Conservation (phyloP, 2,329 filamentous ascomycete species). For the Talaromyces sp. region DNA sequence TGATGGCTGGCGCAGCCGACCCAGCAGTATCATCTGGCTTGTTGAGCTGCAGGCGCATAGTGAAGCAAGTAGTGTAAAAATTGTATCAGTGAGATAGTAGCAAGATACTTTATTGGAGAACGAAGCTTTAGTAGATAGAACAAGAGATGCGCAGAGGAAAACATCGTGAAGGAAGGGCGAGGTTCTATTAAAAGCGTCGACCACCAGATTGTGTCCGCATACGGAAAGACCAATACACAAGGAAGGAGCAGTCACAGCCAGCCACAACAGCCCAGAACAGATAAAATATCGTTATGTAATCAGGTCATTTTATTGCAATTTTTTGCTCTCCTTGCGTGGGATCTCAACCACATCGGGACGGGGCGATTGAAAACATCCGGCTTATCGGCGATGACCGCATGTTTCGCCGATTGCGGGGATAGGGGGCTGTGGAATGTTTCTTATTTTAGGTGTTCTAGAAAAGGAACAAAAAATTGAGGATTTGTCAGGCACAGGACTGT, state of each 20-base stretch:
- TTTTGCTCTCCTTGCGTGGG: not conserved
- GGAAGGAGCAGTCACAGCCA: not conserved
- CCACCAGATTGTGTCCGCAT: not conserved
- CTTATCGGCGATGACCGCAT: not conserved
- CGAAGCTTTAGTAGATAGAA: not conserved
- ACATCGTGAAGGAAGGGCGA: not conserved
- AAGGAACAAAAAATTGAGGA: not conserved
- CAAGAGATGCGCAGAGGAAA: not conserved
- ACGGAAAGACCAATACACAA: not conserved
- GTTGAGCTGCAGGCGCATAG: slow-evolving; percentile 41
- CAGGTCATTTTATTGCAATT: not conserved
- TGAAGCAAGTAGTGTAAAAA: not conserved
- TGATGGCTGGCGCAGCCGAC: slow-evolving; percentile 44
- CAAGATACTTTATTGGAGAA: not conserved
- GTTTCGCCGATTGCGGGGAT: not conserved
- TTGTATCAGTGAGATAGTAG: not conserved
- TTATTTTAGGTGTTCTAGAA: not conserved
- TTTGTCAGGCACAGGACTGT: not conserved
- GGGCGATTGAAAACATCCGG: not conserved
- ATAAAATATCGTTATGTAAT: not conserved
- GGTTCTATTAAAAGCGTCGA: not conserved
- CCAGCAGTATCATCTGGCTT: slow-evolving; percentile 43
- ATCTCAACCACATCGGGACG: not conserved
- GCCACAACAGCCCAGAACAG: not conserved
- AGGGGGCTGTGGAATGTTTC: not conserved